Base-by-base conservation (phyloP, 202 grass and related monocot species). In the Setaria italica region DNA sequence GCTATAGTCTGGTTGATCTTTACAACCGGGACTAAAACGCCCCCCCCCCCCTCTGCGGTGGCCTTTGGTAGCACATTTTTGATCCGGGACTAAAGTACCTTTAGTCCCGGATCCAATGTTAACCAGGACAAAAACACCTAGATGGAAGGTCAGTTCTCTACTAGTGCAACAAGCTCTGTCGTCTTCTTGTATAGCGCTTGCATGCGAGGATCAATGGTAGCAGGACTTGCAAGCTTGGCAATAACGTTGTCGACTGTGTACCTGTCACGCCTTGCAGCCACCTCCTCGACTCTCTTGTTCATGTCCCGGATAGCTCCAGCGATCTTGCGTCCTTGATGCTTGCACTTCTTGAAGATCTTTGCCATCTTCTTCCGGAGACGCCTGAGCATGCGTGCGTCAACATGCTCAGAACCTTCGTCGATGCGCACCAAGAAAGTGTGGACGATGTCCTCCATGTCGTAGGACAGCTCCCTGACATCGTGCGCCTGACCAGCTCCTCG, bases 381-480 rank as follows among this genome's bases (percentile, higher is more conserved):
- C 19, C 3, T 70, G 41, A 43, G 41, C 17, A 10, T 20, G 19
- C 11, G 17, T 11, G 43, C 2, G 19, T 11, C 34, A 0, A 7
- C 34, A 1, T 9, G 20, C 17, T 25, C 67, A 47, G 20, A n/a
- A 51, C 49, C 13, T 2, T 12, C 55, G 19, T 20, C 55, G 19
- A 59, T 20, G 2, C 57, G 57, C 57, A 59, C 67, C 20, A 70
- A 3, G 67, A 70, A 70, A 5, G 17, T 47, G 20, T 70, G 41
- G 1, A 70, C 20, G 19, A 70, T 25, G 41, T 70, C 67, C 67
- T 70, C 67, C 67, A 70, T 70, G 67, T 70, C 66, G 16, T 69
- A 69, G 66, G 66, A 69, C 7, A 43, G 16, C 37, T 69, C 66
- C 35, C 34, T 43, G 41, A 70, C 17, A 13, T 46, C 41, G 2